Evolutionary conservation across 2,329 filamentous ascomycete genomes (phyloP), one percentile per base, ranked within the genome.

Genomic region (Sporothrix curviconia): DNA sequence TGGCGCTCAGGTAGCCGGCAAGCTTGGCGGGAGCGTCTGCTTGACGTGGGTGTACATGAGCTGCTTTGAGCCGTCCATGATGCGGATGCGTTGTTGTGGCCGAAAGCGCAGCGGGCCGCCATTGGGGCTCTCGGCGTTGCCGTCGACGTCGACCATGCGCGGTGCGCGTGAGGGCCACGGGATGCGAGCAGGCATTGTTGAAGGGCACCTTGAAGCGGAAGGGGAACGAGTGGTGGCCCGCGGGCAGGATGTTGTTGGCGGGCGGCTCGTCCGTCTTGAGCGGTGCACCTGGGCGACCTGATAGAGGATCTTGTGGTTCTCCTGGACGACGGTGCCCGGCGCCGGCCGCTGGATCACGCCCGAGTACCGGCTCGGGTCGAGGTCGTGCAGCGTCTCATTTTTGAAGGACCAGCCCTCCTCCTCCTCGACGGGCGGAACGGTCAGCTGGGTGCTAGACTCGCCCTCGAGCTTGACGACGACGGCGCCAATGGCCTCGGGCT

Each of bases 1-100:
- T 89, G 64, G 94, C 91, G 3, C 90, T 90, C n/a, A 82, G 89
- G 63, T 94, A 92, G 3, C 90, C 90, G n/a, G 82, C 89, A 97
- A 75, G 4, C 91, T 95, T 0, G 94, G 94, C 5, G 94, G 94
- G 11, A 99, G 77, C 0, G 92, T 95, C 64, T 85, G 84, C 67
- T 88, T 94, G 62, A 94, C 83, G 74, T 99, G 94, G 39, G 69
- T 69, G 51, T 85, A 78, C 65, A 81, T 78, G 57, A 85, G 70
- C 69, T 86, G 83, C 66, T 79, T 81, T 60, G 77, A 76, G n/a
- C 81, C 81, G 63, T 84, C 80, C 77, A 85, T 84, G 60, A 83
- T 76, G 37, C 83, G 77, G 61, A 84, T 76, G 32, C 78, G 25
- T 74, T 74, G 28, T 76, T 77, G 28, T 74, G 74, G 57, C 78